A percentile compares a stretch with the other conserved stretches of the same genome.
phyloP scores from a whole-genome alignment of 352 stramenopile genomes.

The Globisporangium paroecandrum region DNA sequence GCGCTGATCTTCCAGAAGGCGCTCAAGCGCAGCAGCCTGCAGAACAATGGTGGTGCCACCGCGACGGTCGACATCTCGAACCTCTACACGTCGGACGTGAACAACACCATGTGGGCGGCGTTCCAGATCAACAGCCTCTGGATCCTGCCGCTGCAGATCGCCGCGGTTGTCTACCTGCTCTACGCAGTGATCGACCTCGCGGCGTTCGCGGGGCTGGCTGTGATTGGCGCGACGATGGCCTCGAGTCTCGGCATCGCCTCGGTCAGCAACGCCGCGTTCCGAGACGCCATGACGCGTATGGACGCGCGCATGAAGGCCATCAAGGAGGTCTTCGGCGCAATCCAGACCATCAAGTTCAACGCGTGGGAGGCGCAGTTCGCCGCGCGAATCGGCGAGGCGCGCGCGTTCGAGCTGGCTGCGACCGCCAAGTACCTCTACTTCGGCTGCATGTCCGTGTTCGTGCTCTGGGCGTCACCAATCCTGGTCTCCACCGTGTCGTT shows the following conservation, averaged over 20 bases:
- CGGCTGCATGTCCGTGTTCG: conserved; percentile 48
- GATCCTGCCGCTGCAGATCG: conserved; percentile 40
- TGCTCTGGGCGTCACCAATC: conserved; percentile 41
- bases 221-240: conserved; percentile 28
- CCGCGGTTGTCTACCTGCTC: conserved; percentile 30
- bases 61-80: conserved; percentile 33
- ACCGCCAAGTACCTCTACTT: conserved; percentile 56
- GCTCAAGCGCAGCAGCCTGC: conserved; percentile 15
- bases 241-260: conserved; percentile 52
- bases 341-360: conserved; percentile 94
- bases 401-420: conserved; percentile 27
- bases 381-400: background rate
- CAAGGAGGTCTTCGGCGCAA: conserved; percentile 88
- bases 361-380: conserved; percentile 3
- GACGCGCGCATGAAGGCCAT: conserved; percentile 90
- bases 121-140: conserved; percentile 41
- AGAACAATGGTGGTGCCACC: conserved; percentile 4
- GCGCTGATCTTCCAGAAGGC: conserved; percentile 41
- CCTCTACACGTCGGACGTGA: conserved; percentile 34
- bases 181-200: conserved; percentile 28
- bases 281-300: conserved; percentile 76
- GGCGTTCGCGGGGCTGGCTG: conserved; percentile 35
- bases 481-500: conserved; percentile 44
- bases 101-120: conserved; percentile 28
- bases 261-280: conserved; percentile 40